Base-by-base conservation (phyloP, 345 rosid genomes). In the Pistacia vera region DNA sequence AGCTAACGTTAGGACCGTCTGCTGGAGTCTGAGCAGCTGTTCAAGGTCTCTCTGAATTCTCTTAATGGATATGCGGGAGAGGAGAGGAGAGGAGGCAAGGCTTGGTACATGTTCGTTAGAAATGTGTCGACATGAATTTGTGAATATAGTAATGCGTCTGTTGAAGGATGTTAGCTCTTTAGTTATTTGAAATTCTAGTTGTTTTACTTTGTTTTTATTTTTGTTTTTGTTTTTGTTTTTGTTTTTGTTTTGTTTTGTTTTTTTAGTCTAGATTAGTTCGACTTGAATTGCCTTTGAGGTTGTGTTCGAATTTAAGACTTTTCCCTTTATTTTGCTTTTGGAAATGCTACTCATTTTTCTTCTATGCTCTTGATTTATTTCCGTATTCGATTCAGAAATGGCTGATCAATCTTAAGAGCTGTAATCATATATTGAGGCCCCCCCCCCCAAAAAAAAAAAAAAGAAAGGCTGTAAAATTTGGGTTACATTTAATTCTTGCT, bases 41-140 rank as follows among this genome's bases (percentile, higher is more conserved):
- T 51, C 9, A 6, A 5, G 52, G 57, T 4, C 4, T n/a, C 25
- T 30, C 33, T 30, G 33, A 30, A 30, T 28, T 69, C 44, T 33
- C 2, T 4, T 4, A 11, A 4, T 11, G 8, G 33, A n/a, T 59
- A 2, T 59, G n/a, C 8, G 63, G 20, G 20, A 59, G 33, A n/a
- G 11, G 12, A 1, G 12, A 1, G 13, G 30, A 20, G 10, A n/a
- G n/a, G 30, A 41, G 33, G 12, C n/a, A n/a, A n/a, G 4, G 30
- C 11, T n/a, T n/a, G 33, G 12, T 25, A n/a, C 30, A n/a, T 55
- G 6, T 60, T 66, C 18, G 35, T n/a, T 18, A 4, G 46, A 35
- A 69, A 69, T 69, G 62, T 70, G 74, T 56, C 74, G 74, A 70
- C 74, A 70, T 70, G 63, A 70, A 56, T 52, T 18, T 55, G 63